Evolutionary conservation across 2,329 filamentous ascomycete species (phyloP).

Genomic region (Hirsutella rhossiliensis): DNA sequence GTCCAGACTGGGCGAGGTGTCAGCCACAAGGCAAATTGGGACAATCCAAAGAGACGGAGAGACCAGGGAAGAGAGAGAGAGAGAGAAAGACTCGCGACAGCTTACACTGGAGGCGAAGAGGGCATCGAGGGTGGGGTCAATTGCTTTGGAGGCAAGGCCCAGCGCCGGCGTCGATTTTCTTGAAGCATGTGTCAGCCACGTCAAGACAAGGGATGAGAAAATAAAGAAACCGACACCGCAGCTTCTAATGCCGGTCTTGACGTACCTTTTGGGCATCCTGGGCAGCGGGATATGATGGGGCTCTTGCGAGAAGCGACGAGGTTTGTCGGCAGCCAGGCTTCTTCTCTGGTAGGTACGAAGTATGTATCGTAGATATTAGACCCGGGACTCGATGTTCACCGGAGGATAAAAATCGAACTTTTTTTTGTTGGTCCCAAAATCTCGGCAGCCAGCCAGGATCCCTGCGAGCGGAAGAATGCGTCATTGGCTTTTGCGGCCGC

Average conservation of each 20-base stretch:
- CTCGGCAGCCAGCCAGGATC: no score
- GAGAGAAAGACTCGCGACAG: constrained; percentile 8
- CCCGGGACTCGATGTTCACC: no score
- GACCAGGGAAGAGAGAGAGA: no score
- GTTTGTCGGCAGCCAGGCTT: no score
- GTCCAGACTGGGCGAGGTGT: constrained; percentile 30
- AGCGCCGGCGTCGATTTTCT: constrained; percentile 25
- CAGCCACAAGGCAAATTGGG: background rate
- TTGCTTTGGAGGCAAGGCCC: constrained; percentile 35
- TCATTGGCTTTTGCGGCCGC: constrained; percentile 16
- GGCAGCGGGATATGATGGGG: constrained; percentile 3
- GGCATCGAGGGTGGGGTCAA: constrained; percentile 58
- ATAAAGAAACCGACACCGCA: no score
- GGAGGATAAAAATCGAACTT: no score
- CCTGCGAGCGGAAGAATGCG: constrained; percentile 14
- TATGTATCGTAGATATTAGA: no score
- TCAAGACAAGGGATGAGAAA: background rate
- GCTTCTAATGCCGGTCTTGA: background rate
- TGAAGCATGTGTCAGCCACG: constrained; percentile 3
- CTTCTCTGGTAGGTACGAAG: no score
- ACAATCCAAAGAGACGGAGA: background rate
- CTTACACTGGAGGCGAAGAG: constrained; percentile 64
- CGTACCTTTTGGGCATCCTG: constrained; percentile 13
- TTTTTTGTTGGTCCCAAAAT: no score
- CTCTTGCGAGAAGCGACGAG: no score